Evolutionary conservation across 2,329 filamentous ascomycete genomes (phyloP), one percentile per base, ranked within the genome.

Genomic region (Ascosphaera apis): DNA sequence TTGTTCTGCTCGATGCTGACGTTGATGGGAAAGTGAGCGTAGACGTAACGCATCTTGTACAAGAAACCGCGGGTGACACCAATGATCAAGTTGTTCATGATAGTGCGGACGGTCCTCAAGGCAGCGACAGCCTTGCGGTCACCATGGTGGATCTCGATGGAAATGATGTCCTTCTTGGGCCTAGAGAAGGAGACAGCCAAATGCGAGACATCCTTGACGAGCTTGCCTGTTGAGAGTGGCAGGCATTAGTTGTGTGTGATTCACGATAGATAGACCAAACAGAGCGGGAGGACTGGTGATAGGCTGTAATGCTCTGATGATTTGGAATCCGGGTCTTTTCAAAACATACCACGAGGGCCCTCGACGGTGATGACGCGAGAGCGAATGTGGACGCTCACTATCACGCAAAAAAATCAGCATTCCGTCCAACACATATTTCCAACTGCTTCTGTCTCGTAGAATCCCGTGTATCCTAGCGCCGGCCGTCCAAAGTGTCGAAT

Each of bases 11-110:
- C 83, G 51, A 98, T 65, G 72, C 93, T 95, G 69, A 98, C 86
- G 74, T 98, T 98, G 82, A 98, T 98, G 66, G 88, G 88, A 61
- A 98, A 98, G 77, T 98, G 88, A 61, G 88, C 88, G 64, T 98
- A 98, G 65, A 98, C 88, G 70, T 98, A 98, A 57, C 91, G 82
- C 86, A 98, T 95, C 81, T 98, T 98, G 79, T 98, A 98, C 71
- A 91, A 91, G 81, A 78, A 98, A 52, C 88, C 88, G 72, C 86
- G 91, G 62, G 88, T 98, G 50, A 98, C 88, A 63, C 88, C 88
- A 54, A 84, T 76, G 64, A 98, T 80, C 67, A 98, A 62, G 78
- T 98, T 98, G 74, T 91, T 81, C 72, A 98, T 91, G 65, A 95
- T 65, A 48, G 86, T 86, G 58, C 83, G 82, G 67, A 98, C 88